Percentiles rank a stretch among this genome's conserved stretches.
Conservation (phyloP, 192 early-diverging fungal species). For the Thamnidium elegans region DNA sequence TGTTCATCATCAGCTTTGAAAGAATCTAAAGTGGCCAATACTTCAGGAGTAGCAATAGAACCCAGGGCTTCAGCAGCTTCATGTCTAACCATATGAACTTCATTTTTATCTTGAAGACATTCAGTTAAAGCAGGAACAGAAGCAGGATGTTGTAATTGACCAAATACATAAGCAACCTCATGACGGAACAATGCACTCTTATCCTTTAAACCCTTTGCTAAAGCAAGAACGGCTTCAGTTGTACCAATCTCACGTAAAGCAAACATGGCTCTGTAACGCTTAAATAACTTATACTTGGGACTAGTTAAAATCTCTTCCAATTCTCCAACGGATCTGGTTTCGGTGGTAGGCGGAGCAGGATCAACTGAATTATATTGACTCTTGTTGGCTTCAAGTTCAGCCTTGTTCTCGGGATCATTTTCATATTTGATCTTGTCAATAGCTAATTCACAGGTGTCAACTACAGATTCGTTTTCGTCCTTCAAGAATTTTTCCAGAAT, state of each 20-base stretch:
- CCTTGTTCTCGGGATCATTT: conserved; percentile 49
- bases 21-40: conserved; percentile 66
- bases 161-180: conserved; percentile 94
- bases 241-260: conserved; percentile 83
- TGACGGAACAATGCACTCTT: conserved; percentile 82
- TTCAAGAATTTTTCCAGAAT: conserved; percentile 75
- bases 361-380: conserved; percentile 79
- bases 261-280: conserved; percentile 95
- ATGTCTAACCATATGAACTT: conserved; percentile 92
- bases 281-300: conserved; percentile 72
- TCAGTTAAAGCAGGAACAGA: conserved; percentile 81
- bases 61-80: conserved; percentile 97
- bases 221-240: conserved; percentile 75
- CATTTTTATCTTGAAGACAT: conserved; percentile 70
- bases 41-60: conserved; percentile 88
- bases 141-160: conserved; percentile 93
- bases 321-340: conserved; percentile 61
- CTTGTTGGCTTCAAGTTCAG: conserved; percentile 39
- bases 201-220: conserved; percentile 83
- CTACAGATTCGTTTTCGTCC: conserved; percentile 66
- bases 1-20: conserved; percentile 73
- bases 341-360: conserved; percentile 80
- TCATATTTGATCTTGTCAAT: conserved; percentile 85
- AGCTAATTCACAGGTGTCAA: conserved; percentile 90
- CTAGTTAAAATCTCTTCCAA: conserved; percentile 67